A percentile compares a stretch with the other conserved stretches of the same genome.
phyloP scores from a whole-genome alignment of 352 stramenopile species.

The Globisporangium alternatum region DNA sequence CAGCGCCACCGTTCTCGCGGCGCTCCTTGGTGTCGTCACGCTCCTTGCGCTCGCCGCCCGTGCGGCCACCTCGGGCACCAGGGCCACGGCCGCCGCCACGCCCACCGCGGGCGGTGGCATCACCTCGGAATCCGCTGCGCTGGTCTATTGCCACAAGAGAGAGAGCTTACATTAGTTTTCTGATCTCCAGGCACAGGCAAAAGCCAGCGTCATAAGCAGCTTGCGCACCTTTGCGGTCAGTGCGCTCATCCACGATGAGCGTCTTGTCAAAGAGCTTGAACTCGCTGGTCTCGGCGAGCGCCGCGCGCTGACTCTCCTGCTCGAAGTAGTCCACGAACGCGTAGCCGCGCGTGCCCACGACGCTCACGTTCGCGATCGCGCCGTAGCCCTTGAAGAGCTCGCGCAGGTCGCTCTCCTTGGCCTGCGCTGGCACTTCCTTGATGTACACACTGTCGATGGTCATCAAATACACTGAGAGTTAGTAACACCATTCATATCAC shows the following conservation, averaged over 20 bases:
- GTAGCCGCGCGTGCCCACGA: slow-evolving; percentile 54
- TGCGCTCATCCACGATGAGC: slow-evolving; percentile 69
- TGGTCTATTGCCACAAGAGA: slow-evolving; percentile 19
- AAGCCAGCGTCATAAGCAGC: not conserved
- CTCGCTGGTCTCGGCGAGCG: slow-evolving; percentile 54
- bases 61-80: slow-evolving; percentile 49
- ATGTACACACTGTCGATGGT: slow-evolving; percentile 61
- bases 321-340: slow-evolving; percentile 87
- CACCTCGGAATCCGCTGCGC: slow-evolving; percentile 48
- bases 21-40: slow-evolving; percentile 56
- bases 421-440: slow-evolving; percentile 65
- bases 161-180: slow-evolving; percentile 13
- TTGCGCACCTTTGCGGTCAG: slow-evolving; percentile 61
- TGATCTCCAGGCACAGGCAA: not conserved
- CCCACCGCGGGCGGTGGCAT: slow-evolving; percentile 36
- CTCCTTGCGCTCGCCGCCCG: slow-evolving; percentile 58
- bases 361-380: slow-evolving; percentile 65
- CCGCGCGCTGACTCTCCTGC: slow-evolving; percentile 71
- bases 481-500: not conserved
- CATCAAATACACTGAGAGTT: not conserved
- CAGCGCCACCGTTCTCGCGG: slow-evolving; percentile 18
- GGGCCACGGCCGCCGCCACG: slow-evolving; percentile 43
- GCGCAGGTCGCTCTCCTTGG: slow-evolving; percentile 71
- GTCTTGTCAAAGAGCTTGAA: slow-evolving; percentile 79
- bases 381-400: slow-evolving; percentile 82